phyloP scores from a whole-genome alignment of 257 asterid species.

The Solanum paucissectum region DNA sequence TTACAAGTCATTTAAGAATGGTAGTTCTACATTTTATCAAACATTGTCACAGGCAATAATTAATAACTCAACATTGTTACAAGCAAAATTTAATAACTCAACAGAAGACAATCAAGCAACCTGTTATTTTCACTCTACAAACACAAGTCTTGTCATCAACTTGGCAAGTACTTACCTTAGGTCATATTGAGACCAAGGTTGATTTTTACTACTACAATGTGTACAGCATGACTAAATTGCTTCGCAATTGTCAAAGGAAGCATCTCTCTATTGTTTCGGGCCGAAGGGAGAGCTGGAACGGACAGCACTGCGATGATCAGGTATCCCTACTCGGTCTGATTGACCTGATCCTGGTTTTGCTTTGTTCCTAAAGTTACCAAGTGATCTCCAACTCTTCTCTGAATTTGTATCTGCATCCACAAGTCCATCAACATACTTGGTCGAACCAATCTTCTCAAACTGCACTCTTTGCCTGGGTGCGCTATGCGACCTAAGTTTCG shows the following conservation, averaged over 20 bases:
- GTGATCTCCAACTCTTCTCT: constrained; percentile 39
- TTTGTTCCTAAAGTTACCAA: constrained; percentile 18
- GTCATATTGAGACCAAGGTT: neutral
- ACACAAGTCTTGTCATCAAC: neutral
- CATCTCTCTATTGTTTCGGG: constrained; percentile 10
- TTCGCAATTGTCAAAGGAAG: neutral
- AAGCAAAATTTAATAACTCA: neutral
- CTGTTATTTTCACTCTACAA: constrained; percentile 7
- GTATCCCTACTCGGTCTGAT: constrained; percentile 21
- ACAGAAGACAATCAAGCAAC: constrained; percentile 7
- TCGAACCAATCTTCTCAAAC: constrained; percentile 31
- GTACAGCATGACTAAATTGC: neutral
- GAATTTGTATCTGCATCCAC: constrained; percentile 57
- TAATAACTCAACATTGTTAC: neutral
- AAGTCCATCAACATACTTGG: constrained; percentile 15
- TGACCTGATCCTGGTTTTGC: constrained; percentile 12
- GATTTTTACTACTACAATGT: neutral
- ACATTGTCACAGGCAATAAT: neutral
- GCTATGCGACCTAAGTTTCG: constrained; percentile 80
- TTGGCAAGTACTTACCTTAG: neutral
- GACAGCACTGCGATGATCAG: constrained; percentile 1
- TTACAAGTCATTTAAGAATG: neutral
- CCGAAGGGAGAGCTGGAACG: constrained; percentile 14
- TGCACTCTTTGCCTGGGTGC: constrained; percentile 88
- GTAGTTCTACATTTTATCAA: neutral